Base-by-base conservation (phyloP, 192 early-diverging fungal species). In the Globomyces pollinis-pini region DNA sequence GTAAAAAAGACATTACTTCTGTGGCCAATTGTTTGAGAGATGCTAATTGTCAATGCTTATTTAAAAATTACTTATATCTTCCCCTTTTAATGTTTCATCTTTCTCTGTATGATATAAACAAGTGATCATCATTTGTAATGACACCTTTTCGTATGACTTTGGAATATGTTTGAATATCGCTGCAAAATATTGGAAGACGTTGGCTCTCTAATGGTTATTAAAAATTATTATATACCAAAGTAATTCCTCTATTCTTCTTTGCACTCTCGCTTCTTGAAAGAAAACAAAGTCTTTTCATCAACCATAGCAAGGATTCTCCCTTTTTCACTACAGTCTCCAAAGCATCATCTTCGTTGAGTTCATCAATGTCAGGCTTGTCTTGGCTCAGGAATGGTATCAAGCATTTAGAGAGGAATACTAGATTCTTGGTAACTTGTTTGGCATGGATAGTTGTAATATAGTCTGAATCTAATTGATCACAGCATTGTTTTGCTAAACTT, bases 111-210 rank as follows among this genome's bases (percentile, higher is more conserved):
- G 86, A 64, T 89, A 96, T 7, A 95, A 74, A 16, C 88, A 81
- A 0, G 86, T 72, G 21, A 95, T 71, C 23, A 93, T 86, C 0
- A 84, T 67, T 57, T 75, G 66, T 26, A 95, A 58, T 57, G 89
- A 91, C 1, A 78, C 64, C n/a, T 59, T 51, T 24, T 88, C 64
- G 15, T 85, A 69, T 21, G 54, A 51, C 9, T 78, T 35, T 1
- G 78, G 74, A 9, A 95, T 70, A n/a, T 80, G 70, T 13, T 78
- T 78, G 26, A 78, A 69, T 65, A 94, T 84, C 8, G 93, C 93
- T 28, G 91, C 94, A 75, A 91, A 92, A 82, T 84, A 91, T 61
- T 91, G 84, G 75, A 92, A 97, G n/a, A 91, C 78, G 45, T 75
- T 86, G 23, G 76, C 79, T 42, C 90, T 77, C 84, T 93, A 68